Evolutionary conservation across 1,139 yeast genomes (phyloP), one percentile per base, ranked within the genome.

Genomic region (Candida mesenterica): DNA sequence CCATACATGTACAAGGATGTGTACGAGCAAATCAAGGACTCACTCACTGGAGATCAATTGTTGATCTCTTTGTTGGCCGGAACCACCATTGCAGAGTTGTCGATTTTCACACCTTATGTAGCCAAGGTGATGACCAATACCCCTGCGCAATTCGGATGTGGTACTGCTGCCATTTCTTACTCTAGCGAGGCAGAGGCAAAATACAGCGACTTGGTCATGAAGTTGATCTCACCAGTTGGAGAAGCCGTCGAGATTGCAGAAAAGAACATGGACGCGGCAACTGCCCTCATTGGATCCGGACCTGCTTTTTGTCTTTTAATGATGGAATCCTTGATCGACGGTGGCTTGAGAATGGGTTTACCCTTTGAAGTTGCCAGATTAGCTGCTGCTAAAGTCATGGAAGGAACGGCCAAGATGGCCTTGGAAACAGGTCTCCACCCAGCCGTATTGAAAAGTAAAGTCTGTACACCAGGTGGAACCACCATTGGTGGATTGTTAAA

Each of bases 101-200:
- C 63, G 20, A 57, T 62, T 3, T 76, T 75, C 55, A 68, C 89
- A 5, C 57, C 66, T 4, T 65, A 70, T 35, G 80, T 90, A 31
- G 88, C 95, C 32, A 78, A 95, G 47, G 95, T 94, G n/a, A 90
- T 94, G 96, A 92, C 98, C 40, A 92, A 92, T 62, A 92, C 98
- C 0, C 97, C 98, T 4, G 95, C 97, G 28, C 85, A 82, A 59
- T 82, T 70, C 59, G 96, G 97, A 5, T 78, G 82, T 52, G 98
- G 97, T 34, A 88, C 94, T 74, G 96, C 97, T 6, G 90, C 88
- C 16, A 80, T 92, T 16, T 77, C 92, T 3, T 79, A 82, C 47
- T 69, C 86, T n/a, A 50, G 63, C 12, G 65, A 62, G 19, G 77
- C 78, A 9, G 65, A 72, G 36, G 55, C 48, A 5, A 60, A 72